Evolutionary conservation across 305 asterid species (phyloP), one percentile per base, ranked within the genome.

Genomic region (Plantago coronopus): DNA sequence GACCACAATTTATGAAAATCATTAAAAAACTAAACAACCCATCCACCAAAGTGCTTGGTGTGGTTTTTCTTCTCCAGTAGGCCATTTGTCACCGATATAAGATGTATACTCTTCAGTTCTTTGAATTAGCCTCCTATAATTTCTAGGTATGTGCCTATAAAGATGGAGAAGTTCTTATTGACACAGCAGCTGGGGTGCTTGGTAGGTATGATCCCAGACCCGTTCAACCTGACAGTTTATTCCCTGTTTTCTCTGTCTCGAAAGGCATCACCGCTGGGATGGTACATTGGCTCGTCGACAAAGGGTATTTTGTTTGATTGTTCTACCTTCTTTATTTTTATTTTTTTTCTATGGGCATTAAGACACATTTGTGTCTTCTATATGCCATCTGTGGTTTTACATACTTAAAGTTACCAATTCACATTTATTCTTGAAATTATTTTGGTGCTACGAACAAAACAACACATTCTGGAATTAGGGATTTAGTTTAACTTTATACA

Each of bases 161-260:
- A 81, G 95, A 93, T 74, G 99, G 99, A 66, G 84, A 87, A 75
- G 97, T 93, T 74, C 82, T 93, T 69, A 89, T 93, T 69, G 99
- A 89, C 81, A 89, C 97, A 54, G 85, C 99, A 68, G 99, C 99
- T 80, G 97, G 99, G 67, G 81, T 72, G 53, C 99, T 93, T 56
- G 99, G 99, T 74, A 85, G 88, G 85, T 89, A 89, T 71, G 99
- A 93, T 72, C 99, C 99, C 31, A 85, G 97, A 67, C 99, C 99
- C 57, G 97, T 93, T 76, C 97, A 85, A 73, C 96, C 96, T 11
- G 99, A 93, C 82, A 87, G 96, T 74, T 83, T 93, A 72, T 93
- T 89, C 82, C 91, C 94, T 61, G 91, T 85, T 64, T 93, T 93
- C 73, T 93, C 99, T 54, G 96, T 72, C 22, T 85, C 99, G 17